Evolutionary conservation across 2,329 filamentous ascomycete species (phyloP).

Genomic region (Aspergillus ibericus): DNA sequence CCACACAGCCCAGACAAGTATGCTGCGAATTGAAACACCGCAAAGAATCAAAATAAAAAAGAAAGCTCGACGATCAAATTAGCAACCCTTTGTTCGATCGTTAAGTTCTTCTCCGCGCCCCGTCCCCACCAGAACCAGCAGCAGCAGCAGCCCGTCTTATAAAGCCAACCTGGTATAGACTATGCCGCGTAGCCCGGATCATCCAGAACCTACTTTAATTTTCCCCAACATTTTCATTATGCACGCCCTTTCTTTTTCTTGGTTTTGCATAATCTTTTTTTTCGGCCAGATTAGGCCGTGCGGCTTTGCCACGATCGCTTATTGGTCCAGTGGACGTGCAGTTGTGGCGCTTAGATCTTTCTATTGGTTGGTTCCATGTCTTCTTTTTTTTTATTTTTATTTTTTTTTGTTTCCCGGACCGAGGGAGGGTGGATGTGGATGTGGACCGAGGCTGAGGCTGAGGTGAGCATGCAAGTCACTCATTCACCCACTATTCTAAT

Average conservation of each 20-base stretch:
- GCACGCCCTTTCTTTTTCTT: constrained; percentile 20
- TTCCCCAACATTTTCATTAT: constrained; percentile 11
- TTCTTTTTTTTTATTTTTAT: background rate
- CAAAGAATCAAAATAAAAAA: too few relatives aligned
- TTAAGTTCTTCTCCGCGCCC: background rate
- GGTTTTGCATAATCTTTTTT: background rate
- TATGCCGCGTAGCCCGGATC: constrained; percentile 47
- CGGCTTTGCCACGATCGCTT: background rate
- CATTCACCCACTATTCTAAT: too few relatives aligned
- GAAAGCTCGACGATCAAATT: too few relatives aligned
- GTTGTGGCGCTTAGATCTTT: background rate
- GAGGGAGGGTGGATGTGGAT: background rate
- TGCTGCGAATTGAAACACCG: background rate
- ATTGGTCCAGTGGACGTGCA: background rate
- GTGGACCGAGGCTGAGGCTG: constrained; percentile 14
- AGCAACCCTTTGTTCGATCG: background rate
- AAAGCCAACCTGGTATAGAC: constrained; percentile 34
- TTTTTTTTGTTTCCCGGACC: constrained; percentile 12
- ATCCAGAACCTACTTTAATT: constrained; percentile 21
- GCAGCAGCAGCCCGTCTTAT: background rate
- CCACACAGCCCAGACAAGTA: background rate
- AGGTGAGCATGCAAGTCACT: background rate
- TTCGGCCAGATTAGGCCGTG: constrained; percentile 17
- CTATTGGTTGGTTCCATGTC: background rate
- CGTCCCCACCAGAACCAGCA: background rate